Evolutionary conservation across 345 rosid genomes (phyloP).

Genomic region (Leavenworthia alabamica): DNA sequence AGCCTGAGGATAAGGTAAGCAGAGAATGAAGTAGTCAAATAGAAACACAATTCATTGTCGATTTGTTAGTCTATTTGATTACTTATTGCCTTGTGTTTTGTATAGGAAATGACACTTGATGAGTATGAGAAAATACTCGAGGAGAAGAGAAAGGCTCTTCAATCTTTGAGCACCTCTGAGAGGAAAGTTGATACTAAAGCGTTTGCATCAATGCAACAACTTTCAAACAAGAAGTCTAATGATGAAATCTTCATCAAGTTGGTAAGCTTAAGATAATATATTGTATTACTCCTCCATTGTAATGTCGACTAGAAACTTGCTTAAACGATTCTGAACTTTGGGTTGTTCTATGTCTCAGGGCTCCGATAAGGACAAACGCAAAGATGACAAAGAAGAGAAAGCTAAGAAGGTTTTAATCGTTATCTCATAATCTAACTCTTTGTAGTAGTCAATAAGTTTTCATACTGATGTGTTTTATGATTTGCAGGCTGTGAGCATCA

Average conservation of each 20-base stretch:
- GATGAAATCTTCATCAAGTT: conserved; percentile 85
- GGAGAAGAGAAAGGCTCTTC: conserved; percentile 77
- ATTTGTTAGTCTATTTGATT: background rate
- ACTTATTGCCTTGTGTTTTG: background rate
- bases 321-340: background rate
- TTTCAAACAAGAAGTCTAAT: conserved; percentile 73
- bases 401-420: conserved; percentile 60
- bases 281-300: background rate
- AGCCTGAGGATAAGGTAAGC: conserved; percentile 79
- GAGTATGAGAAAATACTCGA: conserved; percentile 86
- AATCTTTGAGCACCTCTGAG: conserved; percentile 51
- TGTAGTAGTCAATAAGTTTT: background rate
- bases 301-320: background rate
- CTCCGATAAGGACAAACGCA: conserved; percentile 90
- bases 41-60: background rate
- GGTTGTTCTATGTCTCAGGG: conserved; percentile 43
- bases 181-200: conserved; percentile 80
- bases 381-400: conserved; percentile 90
- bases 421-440: background rate
- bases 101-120: conserved; percentile 90
- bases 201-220: conserved; percentile 75
- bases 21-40: background rate
- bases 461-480: background rate
- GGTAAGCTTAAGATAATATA: conserved; percentile 44
- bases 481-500: conserved; percentile 76